phyloP scores from a whole-genome alignment of 1,139 yeast species.

The Pichia terricola region DNA sequence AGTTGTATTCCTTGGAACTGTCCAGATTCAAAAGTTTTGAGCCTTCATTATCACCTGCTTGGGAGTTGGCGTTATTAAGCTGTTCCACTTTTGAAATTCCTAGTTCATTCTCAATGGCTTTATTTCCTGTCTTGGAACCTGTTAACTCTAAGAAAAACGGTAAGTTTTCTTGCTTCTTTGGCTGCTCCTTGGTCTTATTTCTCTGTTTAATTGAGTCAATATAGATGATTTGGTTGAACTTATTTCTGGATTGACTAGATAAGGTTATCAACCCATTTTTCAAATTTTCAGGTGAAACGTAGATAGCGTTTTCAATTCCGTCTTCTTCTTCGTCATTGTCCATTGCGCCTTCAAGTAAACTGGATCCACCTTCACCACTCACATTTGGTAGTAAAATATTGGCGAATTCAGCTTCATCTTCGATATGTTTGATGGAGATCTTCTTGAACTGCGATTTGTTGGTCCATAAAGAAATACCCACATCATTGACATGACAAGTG shows the following conservation, averaged over 20 bases:
- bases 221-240: slow-evolving; percentile 69
- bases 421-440: slow-evolving; percentile 61
- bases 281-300: slow-evolving; percentile 59
- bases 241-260: slow-evolving; percentile 66
- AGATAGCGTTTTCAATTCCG: slow-evolving; percentile 20
- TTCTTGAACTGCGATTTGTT: slow-evolving; percentile 77
- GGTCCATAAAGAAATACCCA: slow-evolving; percentile 90
- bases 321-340: slow-evolving; percentile 25
- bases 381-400: slow-evolving; percentile 59
- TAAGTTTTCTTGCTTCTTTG: slow-evolving; percentile 74
- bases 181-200: slow-evolving; percentile 83
- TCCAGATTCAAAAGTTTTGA: slow-evolving; percentile 19
- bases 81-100: slow-evolving; percentile 34
- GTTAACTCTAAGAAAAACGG: slow-evolving; percentile 70
- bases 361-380: slow-evolving; percentile 76
- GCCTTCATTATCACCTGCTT: slow-evolving; percentile 2
- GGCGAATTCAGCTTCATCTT: slow-evolving; percentile 64
- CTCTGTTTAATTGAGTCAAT: slow-evolving; percentile 78
- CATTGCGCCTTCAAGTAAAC: slow-evolving; percentile 74
- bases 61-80: slow-evolving; percentile 5
- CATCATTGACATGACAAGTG: slow-evolving; percentile 84
- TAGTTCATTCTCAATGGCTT: slow-evolving; percentile 54
- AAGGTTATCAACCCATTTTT: slow-evolving; percentile 58
- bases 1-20: slow-evolving; percentile 30
- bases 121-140: slow-evolving; percentile 62